These are phyloP conservation scores for Lanzia echinophila DNA, from an alignment of 2,329 filamentous ascomycete species.

Conservation along the genomic window DNA sequence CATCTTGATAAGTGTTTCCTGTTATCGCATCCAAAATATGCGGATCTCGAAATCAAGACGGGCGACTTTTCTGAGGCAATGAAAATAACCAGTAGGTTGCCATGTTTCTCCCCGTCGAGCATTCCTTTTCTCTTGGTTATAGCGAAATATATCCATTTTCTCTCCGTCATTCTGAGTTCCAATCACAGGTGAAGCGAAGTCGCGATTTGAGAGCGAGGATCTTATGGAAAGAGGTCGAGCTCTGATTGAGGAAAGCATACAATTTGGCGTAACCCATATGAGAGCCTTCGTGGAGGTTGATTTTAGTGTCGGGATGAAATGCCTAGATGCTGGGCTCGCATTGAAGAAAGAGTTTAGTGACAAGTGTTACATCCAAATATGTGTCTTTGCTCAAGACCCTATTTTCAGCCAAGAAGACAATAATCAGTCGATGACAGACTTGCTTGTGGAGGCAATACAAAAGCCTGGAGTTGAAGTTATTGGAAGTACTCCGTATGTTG, in stretches of 20 bases:
- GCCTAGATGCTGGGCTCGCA: slow-evolving; percentile 48
- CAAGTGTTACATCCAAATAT: slow-evolving; percentile 57
- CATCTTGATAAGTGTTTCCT: slow-evolving; percentile 64
- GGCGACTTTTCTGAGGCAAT: slow-evolving; percentile 64
- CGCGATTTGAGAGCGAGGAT: slow-evolving; percentile 53
- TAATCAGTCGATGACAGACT: slow-evolving; percentile 42
- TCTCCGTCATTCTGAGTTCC: slow-evolving; percentile 1
- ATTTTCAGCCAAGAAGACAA: slow-evolving; percentile 50
- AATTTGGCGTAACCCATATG: slow-evolving; percentile 60
- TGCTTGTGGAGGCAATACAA: slow-evolving; percentile 42
- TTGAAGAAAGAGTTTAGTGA: slow-evolving; percentile 49
- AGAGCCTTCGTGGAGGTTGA: slow-evolving; percentile 68
- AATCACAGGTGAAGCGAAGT: slow-evolving; percentile 45
- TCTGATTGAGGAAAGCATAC: slow-evolving; percentile 58
- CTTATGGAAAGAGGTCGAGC: slow-evolving; percentile 58
- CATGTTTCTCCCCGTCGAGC: slow-evolving; percentile 3
- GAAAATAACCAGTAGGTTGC: slow-evolving; percentile 38
- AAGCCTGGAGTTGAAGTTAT: slow-evolving; percentile 48
- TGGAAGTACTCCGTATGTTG: slow-evolving; percentile 66
- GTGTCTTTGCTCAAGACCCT: slow-evolving; percentile 64
- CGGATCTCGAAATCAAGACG: slow-evolving; percentile 49
- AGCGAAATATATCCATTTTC: neutral
- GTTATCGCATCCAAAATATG: slow-evolving; percentile 51
- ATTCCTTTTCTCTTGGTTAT: neutral
- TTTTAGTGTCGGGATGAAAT: slow-evolving; percentile 49